Conservation (phyloP, 2,329 filamentous ascomycete genomes). For the Penicillium sp. region DNA sequence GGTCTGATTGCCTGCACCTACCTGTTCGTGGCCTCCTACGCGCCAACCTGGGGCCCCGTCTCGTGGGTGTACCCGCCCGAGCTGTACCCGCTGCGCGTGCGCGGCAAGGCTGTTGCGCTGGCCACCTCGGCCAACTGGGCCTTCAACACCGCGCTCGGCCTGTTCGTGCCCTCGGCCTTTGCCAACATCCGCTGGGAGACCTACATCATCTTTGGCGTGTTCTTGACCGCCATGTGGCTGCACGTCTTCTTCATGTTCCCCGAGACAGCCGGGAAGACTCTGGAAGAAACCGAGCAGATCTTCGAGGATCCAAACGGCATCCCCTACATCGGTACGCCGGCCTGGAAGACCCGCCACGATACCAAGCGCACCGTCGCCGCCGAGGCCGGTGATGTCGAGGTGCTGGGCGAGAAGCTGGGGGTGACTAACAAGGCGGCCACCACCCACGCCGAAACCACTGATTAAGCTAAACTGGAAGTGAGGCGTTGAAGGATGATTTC, state of each 20-base stretch:
- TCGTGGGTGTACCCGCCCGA: slow-evolving; percentile 59
- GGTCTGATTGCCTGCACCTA: slow-evolving; percentile 68
- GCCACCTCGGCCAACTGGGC: slow-evolving; percentile 60
- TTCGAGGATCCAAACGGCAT: slow-evolving; percentile 34
- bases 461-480: too few relatives aligned
- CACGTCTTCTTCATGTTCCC: slow-evolving; percentile 67
- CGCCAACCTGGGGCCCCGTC: slow-evolving; percentile 60
- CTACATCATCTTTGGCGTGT: slow-evolving; percentile 74
- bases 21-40: slow-evolving; percentile 60
- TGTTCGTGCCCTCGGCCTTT: slow-evolving; percentile 59
- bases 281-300: slow-evolving; percentile 58
- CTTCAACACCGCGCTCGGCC: slow-evolving; percentile 55
- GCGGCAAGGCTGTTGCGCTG: slow-evolving; percentile 60
- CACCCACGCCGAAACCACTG: slow-evolving; percentile 11
- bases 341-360: slow-evolving; percentile 39
- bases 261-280: slow-evolving; percentile 68
- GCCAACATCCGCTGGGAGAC: slow-evolving; percentile 59
- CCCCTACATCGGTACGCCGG: slow-evolving; percentile 37
- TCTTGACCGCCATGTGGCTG: slow-evolving; percentile 66
- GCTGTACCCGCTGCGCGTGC: slow-evolving; percentile 49
- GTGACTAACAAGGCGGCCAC: slow-evolving; percentile 14
- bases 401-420: slow-evolving; percentile 27
- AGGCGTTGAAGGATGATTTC: too few relatives aligned
- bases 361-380: slow-evolving; percentile 29
- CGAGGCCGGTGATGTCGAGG: slow-evolving; percentile 31